Base-by-base conservation (phyloP, 2,329 filamentous ascomycete genomes). In the Sporothrix phasma region DNA sequence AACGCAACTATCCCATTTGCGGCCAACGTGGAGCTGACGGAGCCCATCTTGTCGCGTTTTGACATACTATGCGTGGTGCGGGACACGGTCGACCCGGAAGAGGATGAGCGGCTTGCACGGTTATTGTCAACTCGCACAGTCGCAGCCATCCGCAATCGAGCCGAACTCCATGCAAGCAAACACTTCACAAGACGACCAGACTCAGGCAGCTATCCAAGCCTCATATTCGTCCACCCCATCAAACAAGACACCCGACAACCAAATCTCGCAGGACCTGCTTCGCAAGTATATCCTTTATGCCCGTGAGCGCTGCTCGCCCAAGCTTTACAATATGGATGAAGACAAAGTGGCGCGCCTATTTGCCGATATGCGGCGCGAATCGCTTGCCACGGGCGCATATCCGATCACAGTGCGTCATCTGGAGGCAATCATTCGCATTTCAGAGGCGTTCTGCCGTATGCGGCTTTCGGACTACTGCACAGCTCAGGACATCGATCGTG, bases 221-320 rank as follows among this genome's bases (percentile, higher is more conserved):
- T 65, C 69, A 1, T 64, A 68, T 1, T 61, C 75, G 59, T 46
- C 67, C 3, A 64, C 67, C 4, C 39, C 47, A 6, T 64, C 70
- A 0, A 65, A 41, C 3, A 51, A 60, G 7, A 69, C 69, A 17
- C 78, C 79, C 62, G 79, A 84, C 69, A 87, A 88, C 62, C 88
- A 94, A 67, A 95, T 99, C 63, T 86, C 92, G 0, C 94, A 99
- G 73, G 90, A 94, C 70, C 79, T 99, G 53, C 79, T 99, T 69
- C 82, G 94, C 68, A 99, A 99, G 77, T 99, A 97, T 75, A 99
- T 99, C 69, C 81, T 97, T 19, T 99, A 97, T 72, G 92, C 94
- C 0, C 84, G 93, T 37, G 92, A 97, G 75, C 89, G 88, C 71
- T 95, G 90, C 75, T 84, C 84, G 62, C 94, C 94, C 8, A 97